These are phyloP conservation scores for Xylariomycetidae sp. DNA, from an alignment of 2,329 filamentous ascomycete genomes.

Conservation along the genomic window DNA sequence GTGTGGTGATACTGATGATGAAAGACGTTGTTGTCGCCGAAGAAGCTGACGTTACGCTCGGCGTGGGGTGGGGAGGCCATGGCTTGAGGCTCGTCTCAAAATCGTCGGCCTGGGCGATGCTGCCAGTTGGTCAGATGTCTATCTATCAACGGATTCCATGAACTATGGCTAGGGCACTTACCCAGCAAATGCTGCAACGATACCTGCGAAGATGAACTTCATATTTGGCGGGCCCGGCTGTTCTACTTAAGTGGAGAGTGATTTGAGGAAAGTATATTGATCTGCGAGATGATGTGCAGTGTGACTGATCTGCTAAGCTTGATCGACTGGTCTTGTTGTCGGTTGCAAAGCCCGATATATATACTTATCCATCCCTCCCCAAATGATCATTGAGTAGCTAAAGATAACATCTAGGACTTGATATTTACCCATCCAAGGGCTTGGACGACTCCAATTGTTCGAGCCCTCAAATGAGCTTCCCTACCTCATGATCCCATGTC, in stretches of 20 bases:
- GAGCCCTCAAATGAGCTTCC: no score
- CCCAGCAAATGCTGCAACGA: constrained; percentile 18
- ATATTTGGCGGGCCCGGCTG: constrained; percentile 11
- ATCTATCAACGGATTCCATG: background rate
- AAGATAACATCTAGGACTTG: background rate
- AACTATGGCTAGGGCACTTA: constrained; percentile 5
- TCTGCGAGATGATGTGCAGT: constrained; percentile 3
- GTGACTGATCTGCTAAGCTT: background rate
- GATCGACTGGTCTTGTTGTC: background rate
- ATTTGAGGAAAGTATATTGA: constrained; percentile 2
- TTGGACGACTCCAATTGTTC: no score
- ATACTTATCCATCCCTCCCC: no score
- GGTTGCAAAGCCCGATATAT: constrained; percentile 1
- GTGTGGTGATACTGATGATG: constrained; percentile 21
- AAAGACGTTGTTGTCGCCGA: constrained; percentile 16
- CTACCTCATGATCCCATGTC: no score
- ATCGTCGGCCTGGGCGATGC: constrained; percentile 5
- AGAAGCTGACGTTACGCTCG: constrained; percentile 11
- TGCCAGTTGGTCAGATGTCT: constrained; percentile 6
- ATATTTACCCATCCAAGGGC: constrained; percentile 2
- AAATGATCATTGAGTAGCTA: no score
- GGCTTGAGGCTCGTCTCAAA: constrained; percentile 2
- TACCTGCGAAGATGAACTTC: constrained; percentile 14
- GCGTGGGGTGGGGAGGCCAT: constrained; percentile 5
- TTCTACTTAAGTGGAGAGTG: background rate